These are phyloP conservation scores for Deakozyma indianensis DNA, from an alignment of 805 yeast species.

Conservation along the genomic window DNA sequence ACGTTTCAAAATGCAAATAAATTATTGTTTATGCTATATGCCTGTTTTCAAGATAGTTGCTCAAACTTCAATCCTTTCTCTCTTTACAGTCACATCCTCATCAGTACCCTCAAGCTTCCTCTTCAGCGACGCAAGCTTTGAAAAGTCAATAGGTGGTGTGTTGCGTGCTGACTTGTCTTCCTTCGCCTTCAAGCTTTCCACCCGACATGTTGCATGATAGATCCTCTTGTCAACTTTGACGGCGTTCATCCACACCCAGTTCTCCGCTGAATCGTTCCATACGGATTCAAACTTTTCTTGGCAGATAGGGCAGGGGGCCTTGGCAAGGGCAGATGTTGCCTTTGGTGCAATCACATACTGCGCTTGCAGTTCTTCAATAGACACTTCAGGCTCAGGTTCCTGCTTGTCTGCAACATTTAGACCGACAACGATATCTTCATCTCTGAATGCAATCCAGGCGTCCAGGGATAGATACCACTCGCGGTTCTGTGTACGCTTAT, in stretches of 20 bases:
- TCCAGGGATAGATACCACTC: slow-evolving; percentile 66
- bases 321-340: neutral
- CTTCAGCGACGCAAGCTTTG: slow-evolving; percentile 2
- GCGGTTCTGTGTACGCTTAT: slow-evolving; percentile 44
- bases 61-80: neutral
- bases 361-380: slow-evolving; percentile 23
- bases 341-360: slow-evolving; percentile 50
- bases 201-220: slow-evolving; percentile 54
- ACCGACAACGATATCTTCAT: slow-evolving; percentile 33
- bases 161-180: neutral
- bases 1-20: too few species aligned
- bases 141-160: slow-evolving; percentile 1
- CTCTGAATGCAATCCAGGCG: slow-evolving; percentile 63
- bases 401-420: slow-evolving; percentile 9
- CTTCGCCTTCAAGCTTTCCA: slow-evolving; percentile 32
- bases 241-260: slow-evolving; percentile 71
- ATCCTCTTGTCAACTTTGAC: slow-evolving; percentile 32
- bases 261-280: slow-evolving; percentile 61
- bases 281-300: slow-evolving; percentile 48
- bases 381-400: slow-evolving; percentile 9
- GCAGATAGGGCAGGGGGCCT: slow-evolving; percentile 47
- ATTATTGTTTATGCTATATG: too few species aligned
- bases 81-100: neutral
- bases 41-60: too few species aligned
- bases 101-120: slow-evolving; percentile 6